phyloP scores from a whole-genome alignment of 768 basidiomycete genomes.

The Russula abietina region DNA sequence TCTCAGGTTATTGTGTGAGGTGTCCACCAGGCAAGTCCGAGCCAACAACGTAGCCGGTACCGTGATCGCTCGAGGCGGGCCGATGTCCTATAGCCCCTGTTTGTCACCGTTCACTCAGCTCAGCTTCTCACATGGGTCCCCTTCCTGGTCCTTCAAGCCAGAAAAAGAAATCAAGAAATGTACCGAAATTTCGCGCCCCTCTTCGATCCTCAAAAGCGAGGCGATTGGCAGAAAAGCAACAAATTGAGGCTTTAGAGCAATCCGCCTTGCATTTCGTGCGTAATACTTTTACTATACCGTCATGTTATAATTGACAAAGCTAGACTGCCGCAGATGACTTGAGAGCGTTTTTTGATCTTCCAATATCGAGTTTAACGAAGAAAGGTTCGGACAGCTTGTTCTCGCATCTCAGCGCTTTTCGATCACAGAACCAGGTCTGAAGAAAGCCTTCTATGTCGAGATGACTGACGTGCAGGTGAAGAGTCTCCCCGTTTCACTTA shows the following conservation, averaged over 20 bases:
- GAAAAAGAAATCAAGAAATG: conserved; percentile 12
- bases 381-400: conserved; percentile 13
- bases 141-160: conserved; percentile 10
- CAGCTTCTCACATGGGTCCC: conserved; percentile 14
- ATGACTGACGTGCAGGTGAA: conserved; percentile 78
- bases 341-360: conserved; percentile 22
- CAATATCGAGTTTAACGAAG: conserved; percentile 24
- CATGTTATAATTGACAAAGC: conserved; percentile 1
- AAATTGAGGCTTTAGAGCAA: conserved; percentile 20
- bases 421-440: conserved; percentile 53
- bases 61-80: background rate
- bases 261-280: conserved; percentile 21
- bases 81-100: background rate
- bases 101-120: no score
- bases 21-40: background rate
- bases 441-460: conserved; percentile 76
- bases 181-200: background rate
- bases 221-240: conserved; percentile 23
- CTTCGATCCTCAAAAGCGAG: conserved; percentile 16
- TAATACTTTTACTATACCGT: background rate
- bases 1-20: background rate
- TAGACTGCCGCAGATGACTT: conserved; percentile 17
- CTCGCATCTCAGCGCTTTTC: background rate
- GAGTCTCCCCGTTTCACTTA: conserved; percentile 54
- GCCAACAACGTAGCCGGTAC: background rate